These are phyloP conservation scores for Neonothopanus nambi DNA, from an alignment of 1,284 basidiomycete species.

Conservation along the genomic window DNA sequence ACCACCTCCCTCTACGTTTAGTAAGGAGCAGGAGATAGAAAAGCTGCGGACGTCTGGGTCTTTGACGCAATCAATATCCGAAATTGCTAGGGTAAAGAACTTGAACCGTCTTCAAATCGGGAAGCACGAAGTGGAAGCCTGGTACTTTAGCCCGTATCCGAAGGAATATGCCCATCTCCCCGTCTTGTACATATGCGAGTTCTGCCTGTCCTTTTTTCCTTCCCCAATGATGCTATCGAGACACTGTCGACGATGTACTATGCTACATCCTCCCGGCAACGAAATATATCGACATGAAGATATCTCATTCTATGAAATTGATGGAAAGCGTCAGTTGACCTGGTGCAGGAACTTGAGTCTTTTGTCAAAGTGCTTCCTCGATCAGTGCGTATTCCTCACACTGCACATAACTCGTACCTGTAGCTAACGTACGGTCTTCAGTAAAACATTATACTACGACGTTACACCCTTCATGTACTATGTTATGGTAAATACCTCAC, in stretches of 20 bases:
- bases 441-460: slow-evolving; percentile 99
- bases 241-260: slow-evolving; percentile 89
- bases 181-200: slow-evolving; percentile 97
- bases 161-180: slow-evolving; percentile 97
- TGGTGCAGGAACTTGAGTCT: slow-evolving; percentile 98
- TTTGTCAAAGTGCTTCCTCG: slow-evolving; percentile 96
- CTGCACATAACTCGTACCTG: slow-evolving; percentile 22
- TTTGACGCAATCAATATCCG: slow-evolving; percentile 98
- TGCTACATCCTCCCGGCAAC: slow-evolving; percentile 97
- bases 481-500: slow-evolving; percentile 74
- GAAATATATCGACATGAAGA: slow-evolving; percentile 98
- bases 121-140: slow-evolving; percentile 94
- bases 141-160: slow-evolving; percentile 99
- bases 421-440: slow-evolving; percentile 35
- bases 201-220: slow-evolving; percentile 91
- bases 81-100: slow-evolving; percentile 98
- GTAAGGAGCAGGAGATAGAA: slow-evolving; percentile 98
- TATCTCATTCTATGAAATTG: slow-evolving; percentile 98
- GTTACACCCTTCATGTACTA: slow-evolving; percentile 99
- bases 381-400: slow-evolving; percentile 68
- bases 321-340: slow-evolving; percentile 92
- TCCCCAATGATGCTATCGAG: slow-evolving; percentile 86
- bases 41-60: slow-evolving; percentile 96
- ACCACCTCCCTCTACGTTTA: slow-evolving; percentile 62
- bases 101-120: slow-evolving; percentile 97